phyloP scores from a whole-genome alignment of 1,139 yeast species.

The Debaryomyces coudertii region DNA sequence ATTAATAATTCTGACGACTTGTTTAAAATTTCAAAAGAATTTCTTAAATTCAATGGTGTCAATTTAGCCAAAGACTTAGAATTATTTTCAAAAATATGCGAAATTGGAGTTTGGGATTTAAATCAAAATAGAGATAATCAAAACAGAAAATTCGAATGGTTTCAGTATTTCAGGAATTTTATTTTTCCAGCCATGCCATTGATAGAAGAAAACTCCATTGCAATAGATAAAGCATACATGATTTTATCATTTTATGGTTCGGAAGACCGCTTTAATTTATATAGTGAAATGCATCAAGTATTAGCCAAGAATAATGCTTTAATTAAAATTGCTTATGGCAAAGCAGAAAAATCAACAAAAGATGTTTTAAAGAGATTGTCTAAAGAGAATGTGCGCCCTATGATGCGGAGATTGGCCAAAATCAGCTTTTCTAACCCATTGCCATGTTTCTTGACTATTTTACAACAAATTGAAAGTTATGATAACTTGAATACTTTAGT shows the following conservation, averaged over 20 bases:
- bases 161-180: conserved; percentile 63
- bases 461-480: conserved; percentile 85
- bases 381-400: conserved; percentile 76
- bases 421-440: conserved; percentile 82
- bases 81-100: conserved; percentile 62
- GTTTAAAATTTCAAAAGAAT: conserved; percentile 46
- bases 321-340: conserved; percentile 64
- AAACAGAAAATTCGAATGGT: conserved; percentile 50
- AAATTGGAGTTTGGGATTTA: conserved; percentile 53
- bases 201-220: conserved; percentile 61
- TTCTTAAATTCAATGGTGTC: conserved; percentile 60
- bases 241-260: conserved; percentile 58
- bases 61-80: conserved; percentile 52
- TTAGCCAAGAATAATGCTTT: conserved; percentile 59
- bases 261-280: conserved; percentile 73
- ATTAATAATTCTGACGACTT: conserved; percentile 48
- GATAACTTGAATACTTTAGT: conserved; percentile 81
- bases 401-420: conserved; percentile 78
- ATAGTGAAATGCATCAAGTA: conserved; percentile 75
- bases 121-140: conserved; percentile 19
- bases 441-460: conserved; percentile 66
- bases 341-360: conserved; percentile 82
- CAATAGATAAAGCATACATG: conserved; percentile 61
- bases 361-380: conserved; percentile 81
- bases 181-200: conserved; percentile 71